Base-by-base conservation (phyloP, 345 rosid genomes). In the Zanthoxylum bungeanum region DNA sequence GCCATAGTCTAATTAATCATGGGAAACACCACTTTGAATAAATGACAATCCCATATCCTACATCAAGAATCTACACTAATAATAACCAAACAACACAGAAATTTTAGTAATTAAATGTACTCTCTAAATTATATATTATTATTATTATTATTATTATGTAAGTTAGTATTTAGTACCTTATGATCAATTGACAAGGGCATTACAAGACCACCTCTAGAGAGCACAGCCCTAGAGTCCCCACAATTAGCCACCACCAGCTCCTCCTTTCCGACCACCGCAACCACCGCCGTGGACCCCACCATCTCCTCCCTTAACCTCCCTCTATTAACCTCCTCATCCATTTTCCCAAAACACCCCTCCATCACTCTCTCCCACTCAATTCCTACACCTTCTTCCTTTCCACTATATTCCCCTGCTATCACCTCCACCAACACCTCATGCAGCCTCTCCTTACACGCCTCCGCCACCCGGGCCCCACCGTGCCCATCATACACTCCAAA, bases 401-500 rank as follows among this genome's bases (percentile, higher is more conserved):
- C n/a, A n/a, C n/a, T n/a, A n/a, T n/a, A n/a, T n/a, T 49, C 81
- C 69, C 25, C 46, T 49, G 34, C 73, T 58, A 83, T 77, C 70
- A 73, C 77, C 75, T 83, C 86, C 64, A 31, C 79, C 49, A 86
- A 42, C 59, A 86, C 68, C 49, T 61, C 39, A 47, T 89, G 94
- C 68, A 89, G n/a, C 75, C 88, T 64, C 80, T 87, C 87, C 55
- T 65, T 72, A 7, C 94, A 89, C 16, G 78, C 91, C 72, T 81
- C 86, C 62, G 91, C 90, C 78, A 89, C 94, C 34, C 71, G 69
- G 5, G 86, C 42, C 10, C 94, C 94, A 7, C 94, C 94, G 77
- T 89, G 90, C 14, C 94, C 94, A 64, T 89, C 94, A 17, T 82
- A 89, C 14, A 89, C 91, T 34, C 88, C 91, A 24, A 76, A 89